Base-by-base conservation (phyloP, 148 eudicot genomes). In the Camellia lanceoleosa region DNA sequence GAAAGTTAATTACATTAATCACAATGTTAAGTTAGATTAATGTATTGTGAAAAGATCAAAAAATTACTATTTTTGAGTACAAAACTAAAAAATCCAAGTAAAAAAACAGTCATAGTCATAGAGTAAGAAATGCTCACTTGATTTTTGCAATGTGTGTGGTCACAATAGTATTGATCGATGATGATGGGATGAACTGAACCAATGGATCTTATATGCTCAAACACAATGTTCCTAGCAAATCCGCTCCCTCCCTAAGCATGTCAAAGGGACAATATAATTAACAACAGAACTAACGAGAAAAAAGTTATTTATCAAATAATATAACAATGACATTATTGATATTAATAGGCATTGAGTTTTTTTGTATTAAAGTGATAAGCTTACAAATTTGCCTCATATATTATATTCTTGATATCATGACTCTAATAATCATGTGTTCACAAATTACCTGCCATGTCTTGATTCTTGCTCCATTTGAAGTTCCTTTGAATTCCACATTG, bases 121-220 rank as follows among this genome's bases (percentile, higher is more conserved):
- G 58, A 5, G 54, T 5, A 30, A 49, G 7, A 49, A 55, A 12
- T 42, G 20, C 81, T 70, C 58, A 79, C 75, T 5, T 71, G 81
- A 79, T 19, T 43, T 20, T 2, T 8, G 55, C 81, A 79, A 16
- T 0, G 12, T 75, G 62, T 10, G 13, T 78, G 74, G 47, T 70
- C 82, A 65, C 88, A 78, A 20, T 86, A 83, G 66, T 55, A 83
- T 56, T 86, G 88, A 43, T 86, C 84, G 38, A 86, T 80, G 59
- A 83, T 70, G 44, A 86, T 83, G 19, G 82, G 84, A 15, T 69
- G 46, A 0, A 0, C 3, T 7, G 80, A 14, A 15, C 52, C 74
- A n/a, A 47, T 70, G 30, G 20, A 30, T 11, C n/a, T 61, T 60
- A 85, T 73, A 5, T 61, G 68, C 68, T 82, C 77, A n/a, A 80